Evolutionary conservation across 202 grass and related monocot species (phyloP), one percentile per base, ranked within the genome.

Genomic region (Musa balbisiana): DNA sequence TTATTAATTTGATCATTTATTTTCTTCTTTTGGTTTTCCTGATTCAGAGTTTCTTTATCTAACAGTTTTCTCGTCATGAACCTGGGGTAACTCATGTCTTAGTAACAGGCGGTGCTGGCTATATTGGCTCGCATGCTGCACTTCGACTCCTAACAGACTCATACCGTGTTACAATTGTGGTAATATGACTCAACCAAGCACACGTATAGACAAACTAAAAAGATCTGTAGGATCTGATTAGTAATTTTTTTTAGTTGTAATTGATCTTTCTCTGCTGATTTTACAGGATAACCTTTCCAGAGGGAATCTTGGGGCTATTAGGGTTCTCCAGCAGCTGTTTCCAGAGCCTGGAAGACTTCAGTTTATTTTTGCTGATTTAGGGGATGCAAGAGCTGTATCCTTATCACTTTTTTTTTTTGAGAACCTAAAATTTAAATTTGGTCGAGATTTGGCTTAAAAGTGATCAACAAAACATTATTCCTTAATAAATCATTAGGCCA

Each of bases 101-200:
- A 79, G 82, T 99, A 53, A 95, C 91, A 64, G 95, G 95, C 83
- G 95, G 95, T 86, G 95, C 95, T 82, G 95, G 95, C 15, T 99
- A 85, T 83, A 94, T 99, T 85, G 95, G 95, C 49, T 99, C 95
- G 50, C 95, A 99, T 83, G 95, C 95, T 72, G 68, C 95, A 64
- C 85, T 95, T 53, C 85, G 89, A 73, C 83, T 99, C 67, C 92
- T 99, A 76, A 88, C 90, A 52, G 91, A 99, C 25, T 91, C 85
- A 19, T 92, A 99, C 79, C 91, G 95, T 80, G 89, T 99, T 79
- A 99, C 95, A 58, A 94, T 99, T 87, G 91, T 99, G 95, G 95
- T 99, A 69, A 69, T 19, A n/a, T 49, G 89, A 83, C 82, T 84
- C 76, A 51, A 77, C 76, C 78, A 17, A 52, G 33, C 14, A 20